These are phyloP conservation scores for Alternaria novae-zelandiae DNA, from an alignment of 2,329 filamentous ascomycete genomes.

Conservation along the genomic window DNA sequence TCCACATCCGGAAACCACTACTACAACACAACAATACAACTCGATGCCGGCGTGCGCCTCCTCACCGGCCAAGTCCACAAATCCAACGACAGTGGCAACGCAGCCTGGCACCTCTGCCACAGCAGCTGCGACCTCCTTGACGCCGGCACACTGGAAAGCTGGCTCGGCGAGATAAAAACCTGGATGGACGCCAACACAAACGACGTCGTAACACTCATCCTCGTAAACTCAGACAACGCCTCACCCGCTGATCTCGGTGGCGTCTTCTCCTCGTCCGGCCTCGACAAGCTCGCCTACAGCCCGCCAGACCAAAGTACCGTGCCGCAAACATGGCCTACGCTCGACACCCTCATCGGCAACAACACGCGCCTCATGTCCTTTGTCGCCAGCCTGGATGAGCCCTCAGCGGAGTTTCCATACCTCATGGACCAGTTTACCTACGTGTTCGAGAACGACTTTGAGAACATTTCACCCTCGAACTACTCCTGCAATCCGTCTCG, in stretches of 20 bases:
- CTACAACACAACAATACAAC: constrained; percentile 73
- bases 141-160: constrained; percentile 68
- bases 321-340: constrained; percentile 69
- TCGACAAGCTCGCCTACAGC: constrained; percentile 65
- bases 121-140: constrained; percentile 71
- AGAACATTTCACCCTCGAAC: constrained; percentile 65
- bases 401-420: constrained; percentile 57
- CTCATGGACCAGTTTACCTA: constrained; percentile 69
- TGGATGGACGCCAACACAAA: constrained; percentile 75
- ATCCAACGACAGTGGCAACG: constrained; percentile 48
- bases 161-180: constrained; percentile 67
- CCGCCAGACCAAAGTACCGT: constrained; percentile 54
- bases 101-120: constrained; percentile 72
- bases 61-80: constrained; percentile 76
- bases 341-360: constrained; percentile 70
- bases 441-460: constrained; percentile 76
- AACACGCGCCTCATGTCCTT: constrained; percentile 73
- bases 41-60: constrained; percentile 73
- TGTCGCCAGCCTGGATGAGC: constrained; percentile 59
- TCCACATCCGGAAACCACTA: constrained; percentile 75
- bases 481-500: constrained; percentile 78
- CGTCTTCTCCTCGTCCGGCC: constrained; percentile 57
- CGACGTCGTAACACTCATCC: constrained; percentile 76
- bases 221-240: constrained; percentile 72
- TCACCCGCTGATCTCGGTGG: constrained; percentile 61